These are phyloP conservation scores for Fusarium tjaetaba DNA, from an alignment of 2,329 filamentous ascomycete species.

Conservation along the genomic window DNA sequence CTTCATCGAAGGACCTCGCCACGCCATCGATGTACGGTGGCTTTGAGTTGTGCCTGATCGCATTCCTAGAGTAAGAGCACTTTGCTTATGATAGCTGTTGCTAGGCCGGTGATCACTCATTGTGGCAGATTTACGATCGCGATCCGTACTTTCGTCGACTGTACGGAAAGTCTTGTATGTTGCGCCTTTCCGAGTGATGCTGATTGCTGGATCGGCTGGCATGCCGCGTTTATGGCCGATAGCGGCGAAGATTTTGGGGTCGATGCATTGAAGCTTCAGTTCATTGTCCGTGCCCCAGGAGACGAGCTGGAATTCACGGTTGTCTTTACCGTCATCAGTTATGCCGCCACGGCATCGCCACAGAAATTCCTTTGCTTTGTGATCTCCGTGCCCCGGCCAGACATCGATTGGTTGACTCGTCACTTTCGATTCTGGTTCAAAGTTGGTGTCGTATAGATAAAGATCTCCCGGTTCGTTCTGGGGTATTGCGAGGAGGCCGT, in stretches of 20 bases:
- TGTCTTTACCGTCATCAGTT: constrained; percentile 74
- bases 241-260: constrained; percentile 69
- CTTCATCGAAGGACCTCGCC: constrained; percentile 69
- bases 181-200: constrained; percentile 83
- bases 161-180: constrained; percentile 87
- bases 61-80: constrained; percentile 56
- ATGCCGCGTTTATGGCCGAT: constrained; percentile 80
- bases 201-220: constrained; percentile 70
- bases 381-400: constrained; percentile 69
- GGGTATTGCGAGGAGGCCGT: constrained; percentile 88
- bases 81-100: constrained; percentile 55
- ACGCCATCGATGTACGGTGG: constrained; percentile 52
- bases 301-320: constrained; percentile 91
- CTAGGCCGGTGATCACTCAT: constrained; percentile 69
- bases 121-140: constrained; percentile 68
- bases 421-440: constrained; percentile 56
- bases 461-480: constrained; percentile 87
- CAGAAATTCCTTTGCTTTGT: constrained; percentile 88
- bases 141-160: constrained; percentile 66
- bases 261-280: constrained; percentile 79
- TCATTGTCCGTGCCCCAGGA: constrained; percentile 92
- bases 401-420: constrained; percentile 62
- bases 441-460: constrained; percentile 80
- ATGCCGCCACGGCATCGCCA: constrained; percentile 82
- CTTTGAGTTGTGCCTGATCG: constrained; percentile 47